phyloP scores from a whole-genome alignment of 805 yeast species.

The Saccharomycopsis sp. region DNA sequence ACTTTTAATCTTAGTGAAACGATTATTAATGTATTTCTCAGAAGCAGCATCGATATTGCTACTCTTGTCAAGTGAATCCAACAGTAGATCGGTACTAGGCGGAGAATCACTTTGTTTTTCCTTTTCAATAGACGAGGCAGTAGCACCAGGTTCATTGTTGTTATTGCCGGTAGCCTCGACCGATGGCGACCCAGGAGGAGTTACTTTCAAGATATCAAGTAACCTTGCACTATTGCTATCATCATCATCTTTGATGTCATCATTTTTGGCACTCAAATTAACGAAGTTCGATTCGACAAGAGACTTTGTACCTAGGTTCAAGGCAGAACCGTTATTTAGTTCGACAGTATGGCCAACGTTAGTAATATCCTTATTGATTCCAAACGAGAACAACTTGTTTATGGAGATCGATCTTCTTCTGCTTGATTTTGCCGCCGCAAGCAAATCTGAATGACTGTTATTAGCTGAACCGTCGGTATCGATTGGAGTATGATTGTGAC shows the following conservation, averaged over 20 bases:
- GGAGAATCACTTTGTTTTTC: neutral
- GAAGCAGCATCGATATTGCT: slow-evolving; percentile 27
- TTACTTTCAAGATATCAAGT: neutral
- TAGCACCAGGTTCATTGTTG: neutral
- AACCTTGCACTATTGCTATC: neutral
- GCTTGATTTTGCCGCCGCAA: slow-evolving; percentile 24
- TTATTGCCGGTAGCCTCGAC: slow-evolving; percentile 5
- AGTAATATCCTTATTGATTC: slow-evolving; percentile 22
- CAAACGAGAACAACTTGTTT: slow-evolving; percentile 35
- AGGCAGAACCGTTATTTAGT: neutral
- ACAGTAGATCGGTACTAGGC: neutral
- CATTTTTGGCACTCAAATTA: slow-evolving; percentile 4
- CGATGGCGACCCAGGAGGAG: slow-evolving; percentile 6
- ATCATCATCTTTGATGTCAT: slow-evolving; percentile 1
- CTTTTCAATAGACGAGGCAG: neutral
- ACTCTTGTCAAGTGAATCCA: slow-evolving; percentile 18
- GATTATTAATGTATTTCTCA: slow-evolving; percentile 27
- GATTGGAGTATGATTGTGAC: no score
- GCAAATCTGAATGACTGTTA: no score
- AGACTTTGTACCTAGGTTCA: slow-evolving; percentile 2
- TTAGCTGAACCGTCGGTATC: no score
- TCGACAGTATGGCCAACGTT: slow-evolving; percentile 3
- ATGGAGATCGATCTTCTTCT: slow-evolving; percentile 37
- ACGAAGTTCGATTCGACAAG: slow-evolving; percentile 7
- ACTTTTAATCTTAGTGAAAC: slow-evolving; percentile 28